These are phyloP conservation scores for Mycena galericulata DNA, from an alignment of 768 basidiomycete species.

Conservation along the genomic window DNA sequence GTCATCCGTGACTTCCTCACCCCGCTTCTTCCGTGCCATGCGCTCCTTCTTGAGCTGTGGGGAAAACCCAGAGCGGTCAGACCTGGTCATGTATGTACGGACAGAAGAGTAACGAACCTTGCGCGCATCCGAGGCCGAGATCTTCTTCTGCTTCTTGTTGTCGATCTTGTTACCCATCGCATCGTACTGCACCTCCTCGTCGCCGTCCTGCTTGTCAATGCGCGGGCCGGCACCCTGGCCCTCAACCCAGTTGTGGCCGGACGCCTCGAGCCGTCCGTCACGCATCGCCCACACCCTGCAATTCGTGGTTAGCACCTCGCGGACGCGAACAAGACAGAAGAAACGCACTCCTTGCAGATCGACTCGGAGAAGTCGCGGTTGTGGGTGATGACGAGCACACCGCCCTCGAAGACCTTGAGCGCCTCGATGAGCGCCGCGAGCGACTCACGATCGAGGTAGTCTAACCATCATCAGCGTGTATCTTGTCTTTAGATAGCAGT, in stretches of 20 bases:
- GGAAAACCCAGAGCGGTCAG: not conserved
- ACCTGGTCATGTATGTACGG: no score
- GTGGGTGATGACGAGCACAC: conserved; percentile 98
- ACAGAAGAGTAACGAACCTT: conserved; percentile 59
- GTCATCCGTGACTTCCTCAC: conserved; percentile 82
- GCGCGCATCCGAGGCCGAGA: conserved; percentile 83
- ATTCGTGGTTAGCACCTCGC: conserved; percentile 3
- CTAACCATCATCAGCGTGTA: conserved; percentile 49
- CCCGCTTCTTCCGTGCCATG: conserved; percentile 89
- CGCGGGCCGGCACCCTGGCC: conserved; percentile 95
- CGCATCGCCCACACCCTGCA: conserved; percentile 96
- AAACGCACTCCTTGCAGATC: conserved; percentile 82
- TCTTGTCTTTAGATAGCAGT: not conserved
- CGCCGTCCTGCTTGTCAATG: conserved; percentile 94
- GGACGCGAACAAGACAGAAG: not conserved
- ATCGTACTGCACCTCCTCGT: conserved; percentile 92
- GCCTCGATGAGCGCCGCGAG: conserved; percentile 98
- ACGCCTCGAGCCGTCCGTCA: conserved; percentile 95
- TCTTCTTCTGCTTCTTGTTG: conserved; percentile 86
- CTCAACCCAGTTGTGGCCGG: conserved; percentile 99
- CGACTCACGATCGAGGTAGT: conserved; percentile 99
- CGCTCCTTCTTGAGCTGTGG: conserved; percentile 90
- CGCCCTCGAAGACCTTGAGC: conserved; percentile 97
- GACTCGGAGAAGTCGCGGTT: conserved; percentile 99
- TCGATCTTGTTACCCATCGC: conserved; percentile 99